Evolutionary conservation across 1,284 basidiomycete species (phyloP).

Genomic region (Boletus smithii): DNA sequence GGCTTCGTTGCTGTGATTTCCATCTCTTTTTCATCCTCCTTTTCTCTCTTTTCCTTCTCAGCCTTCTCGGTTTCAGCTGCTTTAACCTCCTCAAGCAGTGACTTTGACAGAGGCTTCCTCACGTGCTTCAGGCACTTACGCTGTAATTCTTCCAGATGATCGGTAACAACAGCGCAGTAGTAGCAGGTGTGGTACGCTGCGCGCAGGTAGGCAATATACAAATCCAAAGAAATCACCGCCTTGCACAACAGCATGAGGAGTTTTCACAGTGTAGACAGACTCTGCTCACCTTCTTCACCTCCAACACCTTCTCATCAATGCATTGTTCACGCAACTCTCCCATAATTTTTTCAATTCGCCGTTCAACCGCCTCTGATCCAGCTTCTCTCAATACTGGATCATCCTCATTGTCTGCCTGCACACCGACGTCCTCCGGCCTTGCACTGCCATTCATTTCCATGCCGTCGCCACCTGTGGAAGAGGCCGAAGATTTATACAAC

Average conservation of each 20-base stretch:
- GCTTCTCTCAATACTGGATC: conserved; percentile 57
- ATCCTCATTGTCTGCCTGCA: conserved; percentile 46
- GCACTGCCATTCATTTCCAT: conserved; percentile 33
- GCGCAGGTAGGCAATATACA: conserved; percentile 83
- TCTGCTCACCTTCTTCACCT: conserved; percentile 61
- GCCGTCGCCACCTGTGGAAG: conserved; percentile 24
- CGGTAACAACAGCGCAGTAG: conserved; percentile 88
- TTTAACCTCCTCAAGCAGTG: conserved; percentile 54
- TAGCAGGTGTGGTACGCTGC: conserved; percentile 89
- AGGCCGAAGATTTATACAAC: conserved; percentile 42
- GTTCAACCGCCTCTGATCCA: conserved; percentile 68
- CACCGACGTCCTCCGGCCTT: conserved; percentile 36
- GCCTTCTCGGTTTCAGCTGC: conserved; percentile 43
- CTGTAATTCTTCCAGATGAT: conserved; percentile 91
- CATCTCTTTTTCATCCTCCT: conserved; percentile 35
- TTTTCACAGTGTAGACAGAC: conserved; percentile 13
- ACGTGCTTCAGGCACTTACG: conserved; percentile 91
- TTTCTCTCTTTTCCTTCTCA: conserved; percentile 38
- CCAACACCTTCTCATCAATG: conserved; percentile 60
- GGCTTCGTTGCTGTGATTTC: conserved; percentile 22
- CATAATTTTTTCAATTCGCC: conserved; percentile 70
- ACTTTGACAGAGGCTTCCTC: conserved; percentile 66
- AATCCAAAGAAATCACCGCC: conserved; percentile 75
- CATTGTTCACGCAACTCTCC: conserved; percentile 63
- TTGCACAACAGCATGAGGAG: conserved; percentile 33